Base-by-base conservation (phyloP, 129 eudicot species). In the Centella asiatica region DNA sequence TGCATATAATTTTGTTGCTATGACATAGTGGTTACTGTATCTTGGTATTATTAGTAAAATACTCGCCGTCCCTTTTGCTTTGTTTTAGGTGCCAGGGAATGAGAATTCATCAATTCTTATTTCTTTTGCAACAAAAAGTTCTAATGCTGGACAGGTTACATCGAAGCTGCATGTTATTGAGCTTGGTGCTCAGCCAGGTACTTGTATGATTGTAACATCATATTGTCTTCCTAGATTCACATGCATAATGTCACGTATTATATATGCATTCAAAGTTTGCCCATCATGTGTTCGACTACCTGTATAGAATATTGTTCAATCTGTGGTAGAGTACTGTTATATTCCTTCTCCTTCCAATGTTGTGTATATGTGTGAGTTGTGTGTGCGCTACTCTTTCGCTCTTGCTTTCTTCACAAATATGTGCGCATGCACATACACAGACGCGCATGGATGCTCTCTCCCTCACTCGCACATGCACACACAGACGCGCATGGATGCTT, bases 131-230 rank as follows among this genome's bases (percentile, higher is more conserved):
- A 78, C 96, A 54, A 93, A 87, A 77, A 74, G 92, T 22, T 76
- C 89, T 27, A 93, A 93, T 81, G 96, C 99, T 74, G 99, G 99
- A 56, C 96, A 87, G 51, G 71, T 78, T 57, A 82, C 86, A 57
- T 93, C 99, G 28, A 93, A 93, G 78, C 77, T 93, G 68, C 99
- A 93, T 66, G 85, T 93, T 54, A 87, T 87, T 69, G 99, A 93
- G 81, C 99, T 93, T 51, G 99, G 99, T 59, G 99, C 99, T 55
- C 99, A 93, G 72, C 96, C 96, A 84, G 99, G 99, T 83, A 31
- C 13, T 13, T 12, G 65, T 27, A n/a, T 36, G 37, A 44, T 26
- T 70, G 15, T 2, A 20, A 19, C 4, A 1, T 15, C n/a, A 31
- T 64, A 20, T 54, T 25, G n/a, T n/a, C n/a, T n/a, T n/a, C n/a